phyloP scores from a whole-genome alignment of 495 filamentous ascomycete species.

The Astrocystis sublimbata region DNA sequence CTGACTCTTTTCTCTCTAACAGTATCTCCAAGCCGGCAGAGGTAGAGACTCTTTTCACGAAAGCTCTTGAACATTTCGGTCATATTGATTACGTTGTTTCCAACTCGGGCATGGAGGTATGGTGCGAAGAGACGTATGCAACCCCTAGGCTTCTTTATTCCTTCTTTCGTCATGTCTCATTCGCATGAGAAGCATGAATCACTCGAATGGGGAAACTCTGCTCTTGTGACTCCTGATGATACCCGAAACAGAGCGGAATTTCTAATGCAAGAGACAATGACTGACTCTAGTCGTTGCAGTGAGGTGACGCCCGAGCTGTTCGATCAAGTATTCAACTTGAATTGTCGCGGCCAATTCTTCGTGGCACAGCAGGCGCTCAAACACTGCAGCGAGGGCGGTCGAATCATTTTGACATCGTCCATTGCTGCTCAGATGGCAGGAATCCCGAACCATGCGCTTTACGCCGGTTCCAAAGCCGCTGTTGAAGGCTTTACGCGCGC shows the following conservation, averaged over 20 bases:
- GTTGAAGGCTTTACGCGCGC: conserved; percentile 59
- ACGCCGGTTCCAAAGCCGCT: conserved; percentile 59
- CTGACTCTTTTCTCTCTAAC: no score
- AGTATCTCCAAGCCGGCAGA: conserved; percentile 66
- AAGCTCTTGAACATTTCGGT: conserved; percentile 41
- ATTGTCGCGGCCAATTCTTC: conserved; percentile 81
- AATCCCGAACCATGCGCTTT: conserved; percentile 64
- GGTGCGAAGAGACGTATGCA: conserved; percentile 62
- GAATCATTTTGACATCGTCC: conserved; percentile 64
- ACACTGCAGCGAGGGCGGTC: conserved; percentile 60
- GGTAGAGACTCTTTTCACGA: conserved; percentile 60
- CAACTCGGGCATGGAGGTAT: conserved; percentile 67
- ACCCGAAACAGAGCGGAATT: no score
- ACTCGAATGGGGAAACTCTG: no score
- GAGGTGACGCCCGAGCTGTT: conserved; percentile 76
- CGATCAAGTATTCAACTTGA: conserved; percentile 76
- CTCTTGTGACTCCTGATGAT: no score
- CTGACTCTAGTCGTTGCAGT: no score
- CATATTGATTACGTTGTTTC: conserved; percentile 72
- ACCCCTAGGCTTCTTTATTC: no score
- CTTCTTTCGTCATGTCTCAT: no score
- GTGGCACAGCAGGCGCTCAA: conserved; percentile 69
- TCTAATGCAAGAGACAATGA: no score
- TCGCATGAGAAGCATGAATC: no score
- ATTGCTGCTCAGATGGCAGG: conserved; percentile 65